Conservation (phyloP, 176 grass and related monocot genomes). For the Aechmea fasciata region DNA sequence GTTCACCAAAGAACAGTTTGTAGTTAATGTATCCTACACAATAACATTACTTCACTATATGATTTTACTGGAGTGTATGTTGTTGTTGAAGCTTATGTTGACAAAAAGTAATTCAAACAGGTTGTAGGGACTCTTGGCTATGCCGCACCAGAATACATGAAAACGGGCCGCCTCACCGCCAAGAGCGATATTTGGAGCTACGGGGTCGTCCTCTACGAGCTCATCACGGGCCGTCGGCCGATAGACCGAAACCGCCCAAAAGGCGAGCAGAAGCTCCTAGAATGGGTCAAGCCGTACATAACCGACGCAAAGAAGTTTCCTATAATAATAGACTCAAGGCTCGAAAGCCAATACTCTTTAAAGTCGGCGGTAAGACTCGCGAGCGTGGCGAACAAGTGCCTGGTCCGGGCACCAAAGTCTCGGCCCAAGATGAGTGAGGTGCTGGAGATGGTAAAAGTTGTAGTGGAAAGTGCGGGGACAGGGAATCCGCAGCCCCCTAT, state of each 20-base stretch:
- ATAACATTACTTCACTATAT: no score
- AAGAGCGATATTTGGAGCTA: constrained; percentile 97
- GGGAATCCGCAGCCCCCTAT: constrained; percentile 52
- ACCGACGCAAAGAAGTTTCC: constrained; percentile 48
- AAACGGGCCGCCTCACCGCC: constrained; percentile 71
- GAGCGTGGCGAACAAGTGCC: constrained; percentile 69
- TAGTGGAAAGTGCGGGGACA: constrained; percentile 33
- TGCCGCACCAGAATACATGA: constrained; percentile 87
- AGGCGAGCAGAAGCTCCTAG: constrained; percentile 82
- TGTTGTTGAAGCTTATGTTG: neutral
- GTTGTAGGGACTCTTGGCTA: constrained; percentile 87
- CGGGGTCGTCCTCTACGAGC: constrained; percentile 88
- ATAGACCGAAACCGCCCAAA: constrained; percentile 81
- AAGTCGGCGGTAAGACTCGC: constrained; percentile 59
- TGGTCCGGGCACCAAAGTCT: constrained; percentile 49
- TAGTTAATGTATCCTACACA: no score
- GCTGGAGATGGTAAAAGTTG: constrained; percentile 60
- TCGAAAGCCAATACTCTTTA: constrained; percentile 58
- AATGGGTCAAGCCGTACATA: constrained; percentile 94
- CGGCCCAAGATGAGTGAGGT: constrained; percentile 96
- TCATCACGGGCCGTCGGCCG: constrained; percentile 75
- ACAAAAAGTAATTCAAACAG: constrained; percentile 20
- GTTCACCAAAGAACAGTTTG: no score
- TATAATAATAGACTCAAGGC: constrained; percentile 64
- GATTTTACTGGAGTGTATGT: neutral